phyloP scores from a whole-genome alignment of 2,329 filamentous ascomycete genomes.

The Hymenoscyphus salicellus region DNA sequence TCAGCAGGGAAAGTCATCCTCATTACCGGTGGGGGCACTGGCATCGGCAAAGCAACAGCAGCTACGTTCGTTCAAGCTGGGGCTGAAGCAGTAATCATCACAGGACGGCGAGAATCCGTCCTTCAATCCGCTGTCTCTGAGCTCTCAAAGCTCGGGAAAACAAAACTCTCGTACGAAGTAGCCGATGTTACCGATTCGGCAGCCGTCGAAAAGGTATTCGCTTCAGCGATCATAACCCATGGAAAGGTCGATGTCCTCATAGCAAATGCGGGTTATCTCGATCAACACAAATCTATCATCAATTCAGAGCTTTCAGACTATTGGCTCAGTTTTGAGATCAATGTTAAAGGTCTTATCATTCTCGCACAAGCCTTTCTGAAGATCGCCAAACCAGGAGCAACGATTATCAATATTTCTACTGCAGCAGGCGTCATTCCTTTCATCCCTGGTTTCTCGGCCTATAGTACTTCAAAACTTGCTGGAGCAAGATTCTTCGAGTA shows the following conservation, averaged over 20 bases:
- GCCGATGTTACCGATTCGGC: conserved; percentile 36
- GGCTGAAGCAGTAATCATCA: conserved; percentile 42
- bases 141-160: conserved; percentile 36
- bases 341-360: conserved; percentile 37
- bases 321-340: conserved; percentile 36
- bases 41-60: conserved; percentile 46
- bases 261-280: conserved; percentile 39
- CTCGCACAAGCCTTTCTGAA: conserved; percentile 39
- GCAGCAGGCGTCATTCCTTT: conserved; percentile 28
- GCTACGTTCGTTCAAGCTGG: conserved; percentile 44
- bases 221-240: conserved; percentile 27
- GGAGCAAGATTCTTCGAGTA: conserved; percentile 35
- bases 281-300: conserved; percentile 31
- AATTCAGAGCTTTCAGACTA: conserved; percentile 36
- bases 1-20: conserved; percentile 41
- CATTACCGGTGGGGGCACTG: conserved; percentile 45
- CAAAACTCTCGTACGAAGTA: conserved; percentile 36
- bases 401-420: conserved; percentile 39
- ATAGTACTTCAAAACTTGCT: conserved; percentile 32
- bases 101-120: conserved; percentile 42
- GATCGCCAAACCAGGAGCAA: conserved; percentile 34
- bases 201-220: conserved; percentile 37
- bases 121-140: conserved; percentile 39
- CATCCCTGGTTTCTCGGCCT: not conserved
- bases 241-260: conserved; percentile 42